Conservation (phyloP, 1,284 basidiomycete species). For the Puccinia brachypodii region DNA sequence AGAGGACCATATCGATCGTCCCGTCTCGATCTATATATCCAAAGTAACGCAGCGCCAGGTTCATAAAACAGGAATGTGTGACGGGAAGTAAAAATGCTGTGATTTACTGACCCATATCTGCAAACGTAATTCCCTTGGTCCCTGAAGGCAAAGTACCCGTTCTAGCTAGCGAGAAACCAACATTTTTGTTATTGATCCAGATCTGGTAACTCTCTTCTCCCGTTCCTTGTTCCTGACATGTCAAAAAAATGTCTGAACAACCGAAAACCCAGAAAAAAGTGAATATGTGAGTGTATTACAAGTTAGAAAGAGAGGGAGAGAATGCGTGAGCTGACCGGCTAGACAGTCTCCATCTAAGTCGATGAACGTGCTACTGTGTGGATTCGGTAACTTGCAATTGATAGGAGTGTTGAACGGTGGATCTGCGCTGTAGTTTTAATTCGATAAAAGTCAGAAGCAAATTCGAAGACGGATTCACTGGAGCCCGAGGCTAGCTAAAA, state of each 20-base stretch:
- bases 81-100: too few relatives aligned
- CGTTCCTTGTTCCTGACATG: conserved; percentile 70
- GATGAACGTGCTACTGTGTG: conserved; percentile 92
- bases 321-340: conserved; percentile 64
- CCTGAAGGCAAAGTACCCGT: conserved; percentile 73
- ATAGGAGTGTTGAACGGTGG: conserved; percentile 14
- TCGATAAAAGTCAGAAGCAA: not conserved
- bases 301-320: conserved; percentile 48
- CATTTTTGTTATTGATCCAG: conserved; percentile 79
- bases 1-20: conserved; percentile 90
- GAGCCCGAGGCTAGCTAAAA: not conserved
- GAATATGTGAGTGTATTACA: not conserved
- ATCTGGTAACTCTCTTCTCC: conserved; percentile 71
- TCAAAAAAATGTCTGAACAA: conserved; percentile 75
- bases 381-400: conserved; percentile 73
- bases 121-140: conserved; percentile 78
- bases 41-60: not conserved
- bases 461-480: not conserved
- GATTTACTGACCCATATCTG: conserved; percentile 74
- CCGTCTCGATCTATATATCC: conserved; percentile 77
- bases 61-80: not conserved
- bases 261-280: not conserved
- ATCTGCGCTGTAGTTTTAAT: not conserved
- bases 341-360: conserved; percentile 96
- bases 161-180: conserved; percentile 71